Evolutionary conservation across 2,329 filamentous ascomycete genomes (phyloP), one percentile per base, ranked within the genome.

Genomic region (Fusarium denticulatum): DNA sequence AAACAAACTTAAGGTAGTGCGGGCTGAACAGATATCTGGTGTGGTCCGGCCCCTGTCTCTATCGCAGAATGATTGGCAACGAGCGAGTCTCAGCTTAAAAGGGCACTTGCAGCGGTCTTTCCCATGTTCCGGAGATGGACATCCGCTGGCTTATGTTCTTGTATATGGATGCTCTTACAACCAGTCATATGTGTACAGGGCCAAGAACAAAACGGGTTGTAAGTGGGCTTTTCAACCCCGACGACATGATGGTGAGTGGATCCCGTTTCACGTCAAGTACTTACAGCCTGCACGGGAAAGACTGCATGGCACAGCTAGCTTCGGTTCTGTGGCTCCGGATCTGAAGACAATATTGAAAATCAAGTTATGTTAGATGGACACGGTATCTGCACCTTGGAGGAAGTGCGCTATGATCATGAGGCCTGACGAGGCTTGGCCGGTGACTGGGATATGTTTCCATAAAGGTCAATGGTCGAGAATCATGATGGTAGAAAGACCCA

Each of bases 261-360:
- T 66, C 60, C 63, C 15, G 66, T 60, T 69, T 73, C 60, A 69
- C 67, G 62, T 73, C 60, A 52, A 76, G 46, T 72, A 71, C 64
- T 70, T 69, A 55, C 55, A 67, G 46, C 40, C 60, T 63, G 61
- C 66, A 62, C 36, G 47, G 63, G 62, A 58, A 63, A 46, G 61
- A 65, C 73, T 76, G 71, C 69, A 73, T 75, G 67, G 69, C 69
- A 77, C 73, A 72, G 42, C 67, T 61, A 58, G 60, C 56, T 63
- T 59, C 67, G 60, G 60, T 52, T 46, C 61, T 68, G 59, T 65
- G 68, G 58, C 59, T 60, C 61, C 40, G 67, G 39, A 52, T 56
- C 52, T 73, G 32, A 46, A 55, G 53, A 47, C 60, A 65, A 50
- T 52, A 53, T 62, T 68, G 34, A 45, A 30, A 40, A 46, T 28